Percentiles rank a stretch among this genome's conserved stretches.
Evolutionary conservation across 129 eudicot genomes (phyloP).

Genomic region (Ambrosia trifida): DNA sequence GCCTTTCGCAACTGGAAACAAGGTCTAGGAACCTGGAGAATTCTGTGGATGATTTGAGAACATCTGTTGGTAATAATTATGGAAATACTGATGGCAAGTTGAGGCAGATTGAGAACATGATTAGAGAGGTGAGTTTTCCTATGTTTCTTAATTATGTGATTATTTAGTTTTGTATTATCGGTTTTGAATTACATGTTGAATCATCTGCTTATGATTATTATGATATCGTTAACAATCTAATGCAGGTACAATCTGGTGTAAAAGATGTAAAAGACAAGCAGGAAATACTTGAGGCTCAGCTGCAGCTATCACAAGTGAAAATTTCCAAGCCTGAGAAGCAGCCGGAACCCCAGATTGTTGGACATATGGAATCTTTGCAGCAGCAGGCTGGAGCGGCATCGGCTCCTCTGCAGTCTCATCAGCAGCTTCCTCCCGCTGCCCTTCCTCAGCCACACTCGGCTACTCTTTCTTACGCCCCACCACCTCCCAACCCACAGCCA

Average conservation of each 20-base stretch:
- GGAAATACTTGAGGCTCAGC: constrained; percentile 74
- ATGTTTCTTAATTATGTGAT: background rate
- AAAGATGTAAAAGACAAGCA: constrained; percentile 79
- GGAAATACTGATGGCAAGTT: constrained; percentile 86
- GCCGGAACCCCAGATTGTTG: constrained; percentile 35
- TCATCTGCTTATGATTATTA: background rate
- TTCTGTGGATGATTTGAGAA: constrained; percentile 78
- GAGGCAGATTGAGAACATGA: constrained; percentile 81
- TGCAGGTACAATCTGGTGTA: constrained; percentile 80
- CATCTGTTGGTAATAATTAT: constrained; percentile 64
- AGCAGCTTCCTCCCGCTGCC: constrained; percentile 41
- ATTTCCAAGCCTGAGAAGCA: constrained; percentile 54
- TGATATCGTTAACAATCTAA: constrained; percentile 1
- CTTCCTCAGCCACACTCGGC: constrained; percentile 33
- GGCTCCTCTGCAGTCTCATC: constrained; percentile 42
- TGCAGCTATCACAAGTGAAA: constrained; percentile 66
- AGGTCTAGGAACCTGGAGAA: constrained; percentile 70
- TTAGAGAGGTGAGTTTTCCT: constrained; percentile 61
- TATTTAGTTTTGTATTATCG: background rate
- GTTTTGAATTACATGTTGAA: background rate
- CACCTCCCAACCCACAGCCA: constrained; percentile 50
- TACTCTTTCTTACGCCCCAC: constrained; percentile 56
- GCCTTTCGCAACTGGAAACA: constrained; percentile 76
- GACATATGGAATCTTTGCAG: constrained; percentile 36
- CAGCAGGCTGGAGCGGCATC: constrained; percentile 40